These are phyloP conservation scores for Aurantiochytrium sp. DNA, from an alignment of 108 stramenopile species.

Conservation along the genomic window DNA sequence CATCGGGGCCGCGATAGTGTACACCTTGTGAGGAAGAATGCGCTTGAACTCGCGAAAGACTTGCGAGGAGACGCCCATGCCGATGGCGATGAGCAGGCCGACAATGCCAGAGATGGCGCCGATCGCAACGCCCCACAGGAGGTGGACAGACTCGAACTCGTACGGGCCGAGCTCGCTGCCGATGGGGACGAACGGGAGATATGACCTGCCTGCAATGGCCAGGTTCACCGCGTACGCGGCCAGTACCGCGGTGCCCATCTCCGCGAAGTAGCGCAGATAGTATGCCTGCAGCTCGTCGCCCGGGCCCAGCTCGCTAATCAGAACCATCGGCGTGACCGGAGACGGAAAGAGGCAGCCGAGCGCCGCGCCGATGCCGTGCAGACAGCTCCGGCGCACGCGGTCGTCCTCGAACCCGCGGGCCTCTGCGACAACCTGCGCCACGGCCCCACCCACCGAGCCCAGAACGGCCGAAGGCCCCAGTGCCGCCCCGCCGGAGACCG, in stretches of 20 bases:
- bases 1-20: background rate
- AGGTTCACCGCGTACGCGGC: background rate
- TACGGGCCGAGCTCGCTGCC: background rate
- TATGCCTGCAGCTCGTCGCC: background rate
- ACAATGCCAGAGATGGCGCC: background rate
- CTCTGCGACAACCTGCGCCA: background rate
- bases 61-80: background rate
- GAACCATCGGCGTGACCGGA: background rate
- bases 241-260: background rate
- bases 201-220: background rate
- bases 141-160: background rate
- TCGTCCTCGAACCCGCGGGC: background rate
- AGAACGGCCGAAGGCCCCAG: background rate
- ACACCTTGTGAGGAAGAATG: background rate
- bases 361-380: background rate
- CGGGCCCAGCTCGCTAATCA: background rate
- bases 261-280: background rate
- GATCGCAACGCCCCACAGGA: background rate
- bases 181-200: background rate
- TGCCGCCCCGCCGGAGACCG: background rate
- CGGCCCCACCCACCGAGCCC: background rate
- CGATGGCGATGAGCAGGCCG: background rate
- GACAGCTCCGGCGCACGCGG: background rate
- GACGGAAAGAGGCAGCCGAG: background rate
- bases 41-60: background rate